Evolutionary conservation across 305 asterid species (phyloP).

Genomic region (Fraxinus nigra): DNA sequence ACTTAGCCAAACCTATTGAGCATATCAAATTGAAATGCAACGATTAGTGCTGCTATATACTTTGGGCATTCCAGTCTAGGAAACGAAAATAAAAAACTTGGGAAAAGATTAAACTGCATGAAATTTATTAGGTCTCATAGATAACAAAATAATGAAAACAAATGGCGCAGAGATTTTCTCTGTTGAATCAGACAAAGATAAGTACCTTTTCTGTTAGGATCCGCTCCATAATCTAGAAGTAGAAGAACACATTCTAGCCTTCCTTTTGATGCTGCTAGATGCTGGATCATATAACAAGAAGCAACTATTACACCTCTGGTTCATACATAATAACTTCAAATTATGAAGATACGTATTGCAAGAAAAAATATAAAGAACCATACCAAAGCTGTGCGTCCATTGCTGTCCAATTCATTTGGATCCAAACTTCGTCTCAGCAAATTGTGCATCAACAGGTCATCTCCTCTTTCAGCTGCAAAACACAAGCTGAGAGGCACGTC

Average conservation of each 20-base stretch:
- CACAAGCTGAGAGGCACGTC: conserved; percentile 79
- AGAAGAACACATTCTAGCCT: conserved; percentile 48
- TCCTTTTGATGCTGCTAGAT: conserved; percentile 62
- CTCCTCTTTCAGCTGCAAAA: conserved; percentile 80
- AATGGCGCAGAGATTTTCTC: background rate
- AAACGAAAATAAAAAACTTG: background rate
- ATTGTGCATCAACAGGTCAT: conserved; percentile 57
- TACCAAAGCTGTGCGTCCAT: conserved; percentile 68
- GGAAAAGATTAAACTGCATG: background rate
- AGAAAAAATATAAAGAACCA: background rate
- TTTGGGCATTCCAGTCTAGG: background rate
- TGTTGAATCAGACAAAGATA: background rate
- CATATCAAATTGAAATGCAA: background rate
- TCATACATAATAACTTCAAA: background rate
- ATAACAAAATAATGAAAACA: background rate
- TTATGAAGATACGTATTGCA: background rate
- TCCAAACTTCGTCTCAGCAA: conserved; percentile 61
- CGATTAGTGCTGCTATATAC: background rate
- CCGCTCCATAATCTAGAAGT: conserved; percentile 66
- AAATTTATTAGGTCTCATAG: background rate
- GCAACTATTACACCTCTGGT: background rate
- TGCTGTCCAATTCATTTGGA: conserved; percentile 61
- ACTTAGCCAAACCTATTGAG: background rate
- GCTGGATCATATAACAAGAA: conserved; percentile 40
- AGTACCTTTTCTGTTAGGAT: conserved; percentile 64